Evolutionary conservation across 306 rosid species (phyloP).

Genomic region (Betula pendula): DNA sequence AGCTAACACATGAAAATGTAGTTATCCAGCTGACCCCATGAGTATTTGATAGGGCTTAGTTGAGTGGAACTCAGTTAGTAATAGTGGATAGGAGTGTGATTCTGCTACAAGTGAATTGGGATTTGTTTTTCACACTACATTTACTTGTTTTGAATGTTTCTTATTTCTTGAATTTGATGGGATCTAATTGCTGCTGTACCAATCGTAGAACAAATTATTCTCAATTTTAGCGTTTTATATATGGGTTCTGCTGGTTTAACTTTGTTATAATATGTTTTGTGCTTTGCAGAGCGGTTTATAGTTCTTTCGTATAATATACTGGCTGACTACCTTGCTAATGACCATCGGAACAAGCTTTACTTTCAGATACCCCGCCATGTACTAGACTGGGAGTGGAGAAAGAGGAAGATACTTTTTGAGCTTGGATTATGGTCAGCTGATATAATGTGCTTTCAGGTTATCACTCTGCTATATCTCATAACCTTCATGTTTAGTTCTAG

Average conservation of each 20-base stretch:
- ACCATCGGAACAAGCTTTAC: slow-evolving; percentile 70
- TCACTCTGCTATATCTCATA: slow-evolving; percentile 21
- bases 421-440: slow-evolving; percentile 89
- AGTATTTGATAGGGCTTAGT: not conserved
- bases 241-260: slow-evolving; percentile 9
- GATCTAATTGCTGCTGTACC: not conserved
- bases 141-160: not conserved
- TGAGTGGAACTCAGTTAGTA: not conserved
- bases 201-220: not conserved
- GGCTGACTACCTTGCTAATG: slow-evolving; percentile 82
- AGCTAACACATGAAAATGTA: too few relatives aligned
- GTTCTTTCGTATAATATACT: slow-evolving; percentile 85
- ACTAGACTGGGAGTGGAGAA: slow-evolving; percentile 89
- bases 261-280: slow-evolving; percentile 15
- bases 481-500: slow-evolving; percentile 20
- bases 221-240: not conserved
- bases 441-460: slow-evolving; percentile 93
- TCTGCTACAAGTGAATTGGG: not conserved
- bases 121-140: too few relatives aligned
- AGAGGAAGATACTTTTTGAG: slow-evolving; percentile 63
- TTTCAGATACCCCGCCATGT: slow-evolving; percentile 62
- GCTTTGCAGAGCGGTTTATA: slow-evolving; percentile 62
- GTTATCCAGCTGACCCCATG: not conserved
- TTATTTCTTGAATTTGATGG: not conserved
- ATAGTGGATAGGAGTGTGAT: not conserved